Conservation (phyloP, 2,329 filamentous ascomycete genomes). For the Pseudogymnoascus sp. region DNA sequence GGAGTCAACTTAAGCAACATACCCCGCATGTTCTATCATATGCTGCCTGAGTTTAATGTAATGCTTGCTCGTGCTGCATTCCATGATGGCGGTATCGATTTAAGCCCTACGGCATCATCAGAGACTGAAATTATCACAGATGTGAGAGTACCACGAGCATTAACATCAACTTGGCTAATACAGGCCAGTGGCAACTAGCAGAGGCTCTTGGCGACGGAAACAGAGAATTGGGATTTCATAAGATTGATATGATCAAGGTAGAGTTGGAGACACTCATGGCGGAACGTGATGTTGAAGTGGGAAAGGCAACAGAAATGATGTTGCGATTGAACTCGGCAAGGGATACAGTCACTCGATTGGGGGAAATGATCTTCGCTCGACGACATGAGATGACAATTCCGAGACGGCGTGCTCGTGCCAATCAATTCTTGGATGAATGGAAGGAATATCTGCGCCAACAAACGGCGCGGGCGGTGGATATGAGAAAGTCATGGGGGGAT, state of each 20-base stretch:
- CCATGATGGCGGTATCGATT: not conserved
- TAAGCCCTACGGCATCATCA: not conserved
- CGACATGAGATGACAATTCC: not conserved
- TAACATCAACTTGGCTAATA: not conserved
- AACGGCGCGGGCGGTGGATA: not conserved
- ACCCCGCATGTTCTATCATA: not conserved
- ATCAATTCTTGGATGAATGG: not conserved
- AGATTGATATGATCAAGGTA: not conserved
- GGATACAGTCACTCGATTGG: not conserved
- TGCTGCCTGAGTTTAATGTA: not conserved
- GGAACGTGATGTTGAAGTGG: not conserved
- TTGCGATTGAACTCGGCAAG: not conserved
- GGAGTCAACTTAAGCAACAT: not conserved
- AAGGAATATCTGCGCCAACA: not conserved
- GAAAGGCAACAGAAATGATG: not conserved
- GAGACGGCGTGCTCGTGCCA: not conserved
- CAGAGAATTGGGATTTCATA: not conserved
- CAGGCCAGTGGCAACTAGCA: not conserved
- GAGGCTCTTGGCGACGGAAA: not conserved
- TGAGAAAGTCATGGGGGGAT: not conserved
- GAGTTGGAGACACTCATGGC: not conserved
- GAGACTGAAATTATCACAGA: not conserved
- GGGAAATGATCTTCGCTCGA: not conserved
- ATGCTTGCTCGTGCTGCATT: not conserved
- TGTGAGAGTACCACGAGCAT: not conserved